A percentile compares a stretch with the other conserved stretches of the same genome.
Conservation (phyloP, 2,329 filamentous ascomycete genomes). For the Thelonectria olida region DNA sequence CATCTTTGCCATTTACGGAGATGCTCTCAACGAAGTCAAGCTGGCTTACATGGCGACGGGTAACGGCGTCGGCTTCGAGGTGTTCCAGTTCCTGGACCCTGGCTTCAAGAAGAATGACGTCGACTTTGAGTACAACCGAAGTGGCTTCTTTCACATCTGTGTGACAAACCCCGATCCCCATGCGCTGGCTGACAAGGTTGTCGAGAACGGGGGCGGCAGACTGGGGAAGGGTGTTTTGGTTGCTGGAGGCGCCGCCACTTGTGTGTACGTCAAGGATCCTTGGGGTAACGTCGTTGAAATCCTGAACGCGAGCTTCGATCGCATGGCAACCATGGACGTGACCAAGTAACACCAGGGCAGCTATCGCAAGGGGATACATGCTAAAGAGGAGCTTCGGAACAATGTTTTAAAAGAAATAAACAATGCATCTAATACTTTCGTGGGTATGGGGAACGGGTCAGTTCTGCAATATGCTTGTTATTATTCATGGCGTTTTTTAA, state of each 20-base stretch:
- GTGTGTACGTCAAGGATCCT: slow-evolving; percentile 1
- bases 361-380: too few species aligned
- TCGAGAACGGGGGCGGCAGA: not conserved
- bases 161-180: not conserved
- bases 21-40: not conserved
- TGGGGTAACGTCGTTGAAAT: not conserved
- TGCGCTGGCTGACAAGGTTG: not conserved
- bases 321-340: not conserved
- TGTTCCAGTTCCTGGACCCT: slow-evolving; percentile 1
- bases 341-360: too few species aligned
- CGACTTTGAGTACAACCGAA: slow-evolving; percentile 1
- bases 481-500: too few species aligned
- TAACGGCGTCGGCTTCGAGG: slow-evolving; percentile 2
- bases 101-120: not conserved
- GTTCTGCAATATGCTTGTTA: too few species aligned
- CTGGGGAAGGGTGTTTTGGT: not conserved
- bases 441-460: too few species aligned
- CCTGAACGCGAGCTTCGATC: not conserved
- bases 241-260: not conserved
- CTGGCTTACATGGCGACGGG: not conserved
- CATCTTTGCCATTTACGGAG: not conserved
- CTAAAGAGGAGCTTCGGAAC: too few species aligned
- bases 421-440: too few species aligned
- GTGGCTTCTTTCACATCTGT: slow-evolving; percentile 1
- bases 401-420: too few species aligned